Evolutionary conservation across 164 flowering plant genomes (phyloP).

Genomic region (Platanus orientalis): DNA sequence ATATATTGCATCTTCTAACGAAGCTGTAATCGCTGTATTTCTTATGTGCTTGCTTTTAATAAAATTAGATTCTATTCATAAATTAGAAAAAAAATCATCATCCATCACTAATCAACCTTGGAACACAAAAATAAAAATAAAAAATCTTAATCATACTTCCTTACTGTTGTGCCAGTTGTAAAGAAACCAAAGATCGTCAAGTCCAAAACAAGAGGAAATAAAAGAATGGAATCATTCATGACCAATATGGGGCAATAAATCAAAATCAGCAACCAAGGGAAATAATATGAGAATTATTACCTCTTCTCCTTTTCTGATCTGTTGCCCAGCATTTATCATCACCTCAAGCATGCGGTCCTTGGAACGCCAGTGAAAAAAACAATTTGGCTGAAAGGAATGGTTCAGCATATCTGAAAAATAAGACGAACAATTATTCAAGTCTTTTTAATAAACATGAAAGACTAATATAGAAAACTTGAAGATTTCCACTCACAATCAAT

Average conservation of each 20-base stretch:
- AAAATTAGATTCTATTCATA: too few relatives aligned
- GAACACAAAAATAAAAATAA: too few relatives aligned
- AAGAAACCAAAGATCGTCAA: background rate
- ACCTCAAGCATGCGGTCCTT: conserved; percentile 99
- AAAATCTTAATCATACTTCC: too few relatives aligned
- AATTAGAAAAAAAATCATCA: too few relatives aligned
- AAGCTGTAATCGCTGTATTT: too few relatives aligned
- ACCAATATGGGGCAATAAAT: background rate
- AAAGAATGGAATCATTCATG: background rate
- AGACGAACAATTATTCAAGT: background rate
- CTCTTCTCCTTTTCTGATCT: conserved; percentile 80
- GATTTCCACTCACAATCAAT: too few relatives aligned
- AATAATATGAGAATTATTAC: conserved; percentile 28
- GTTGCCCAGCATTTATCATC: conserved; percentile 94
- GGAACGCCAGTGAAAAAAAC: conserved; percentile 94
- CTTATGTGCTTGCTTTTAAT: too few relatives aligned
- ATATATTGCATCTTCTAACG: too few relatives aligned
- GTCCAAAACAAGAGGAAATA: background rate
- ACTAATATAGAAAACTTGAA: too few relatives aligned
- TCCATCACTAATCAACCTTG: too few relatives aligned
- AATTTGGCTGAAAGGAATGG: conserved; percentile 91
- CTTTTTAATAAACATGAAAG: too few relatives aligned
- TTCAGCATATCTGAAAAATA: conserved; percentile 83
- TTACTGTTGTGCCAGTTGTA: background rate
- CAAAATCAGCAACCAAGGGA: background rate